Base-by-base conservation (phyloP, 2,329 filamentous ascomycete genomes). In the Rugonectria rugulosa region DNA sequence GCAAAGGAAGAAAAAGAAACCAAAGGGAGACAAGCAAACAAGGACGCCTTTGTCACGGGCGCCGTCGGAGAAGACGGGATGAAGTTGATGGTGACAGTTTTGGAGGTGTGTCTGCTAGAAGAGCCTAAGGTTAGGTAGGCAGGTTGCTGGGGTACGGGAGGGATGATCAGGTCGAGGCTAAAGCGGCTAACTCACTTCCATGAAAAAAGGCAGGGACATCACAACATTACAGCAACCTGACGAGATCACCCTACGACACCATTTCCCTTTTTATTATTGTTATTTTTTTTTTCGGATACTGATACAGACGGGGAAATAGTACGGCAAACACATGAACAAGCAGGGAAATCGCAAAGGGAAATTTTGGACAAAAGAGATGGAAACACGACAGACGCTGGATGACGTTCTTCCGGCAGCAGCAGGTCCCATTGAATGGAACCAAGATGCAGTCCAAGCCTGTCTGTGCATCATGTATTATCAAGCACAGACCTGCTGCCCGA, bases 161-260 rank as follows among this genome's bases (percentile, higher is more conserved):
- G 36, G 36, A 23, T 23, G 19, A 14, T 24, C 15, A 42, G 29
- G 38, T 29, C 14, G 12, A 24, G 48, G 48, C 27, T 36, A 26
- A 38, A 29, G 48, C 48, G 48, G 48, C 48, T 29, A 38, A 29
- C 29, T n/a, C 11, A 43, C 10, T 6, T 7, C 20, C 19, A 24
- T 11, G 15, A 20, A 21, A 20, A 20, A 10, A 38, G 6, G 17
- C 12, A 38, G 4, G n/a, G 19, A 36, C 42, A 43, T n/a, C 43
- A 51, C 2, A 51, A 11, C 40, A 44, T 40, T 26, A 34, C 29
- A n/a, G n/a, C n/a, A n/a, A n/a, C n/a, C n/a, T n/a, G n/a, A n/a
- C n/a, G n/a, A n/a, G 17, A 32, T n/a, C 27, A 6, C 31, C 48
- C 32, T 37, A 36, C 37, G 19, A 20, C 20, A 24, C 20, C 24